Conservation (phyloP, 805 yeast species). For the Saturnispora gosingensis region DNA sequence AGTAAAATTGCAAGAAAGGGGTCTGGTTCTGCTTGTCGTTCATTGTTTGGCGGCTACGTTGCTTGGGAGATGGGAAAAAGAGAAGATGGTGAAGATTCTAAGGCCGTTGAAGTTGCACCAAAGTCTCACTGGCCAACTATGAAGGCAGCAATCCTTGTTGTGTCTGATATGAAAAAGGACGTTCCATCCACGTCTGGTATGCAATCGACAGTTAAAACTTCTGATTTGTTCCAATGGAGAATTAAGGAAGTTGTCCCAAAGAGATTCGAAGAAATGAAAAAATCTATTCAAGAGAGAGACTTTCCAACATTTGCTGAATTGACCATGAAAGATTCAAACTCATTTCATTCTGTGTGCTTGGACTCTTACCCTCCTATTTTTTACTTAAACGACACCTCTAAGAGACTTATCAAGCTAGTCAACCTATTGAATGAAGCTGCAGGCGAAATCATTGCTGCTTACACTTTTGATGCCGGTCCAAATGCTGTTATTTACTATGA, state of each 20-base stretch:
- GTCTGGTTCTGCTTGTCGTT: constrained; percentile 97
- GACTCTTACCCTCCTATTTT: constrained; percentile 95
- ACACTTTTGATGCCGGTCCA: constrained; percentile 99
- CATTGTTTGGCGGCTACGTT: constrained; percentile 93
- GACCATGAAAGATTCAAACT: constrained; percentile 90
- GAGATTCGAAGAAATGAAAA: constrained; percentile 75
- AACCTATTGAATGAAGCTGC: constrained; percentile 65
- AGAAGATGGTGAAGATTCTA: constrained; percentile 81
- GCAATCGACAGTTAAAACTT: constrained; percentile 89
- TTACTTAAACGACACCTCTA: constrained; percentile 85
- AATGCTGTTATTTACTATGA: constrained; percentile 93
- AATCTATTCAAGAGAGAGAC: constrained; percentile 63
- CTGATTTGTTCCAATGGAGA: constrained; percentile 77
- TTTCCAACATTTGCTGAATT: constrained; percentile 76
- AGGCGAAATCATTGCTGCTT: constrained; percentile 76
- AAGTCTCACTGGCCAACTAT: constrained; percentile 82
- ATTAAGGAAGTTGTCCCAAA: constrained; percentile 75
- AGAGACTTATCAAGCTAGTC: constrained; percentile 65
- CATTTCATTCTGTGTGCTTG: constrained; percentile 96
- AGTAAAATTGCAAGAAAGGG: constrained; percentile 96
- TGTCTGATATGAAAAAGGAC: constrained; percentile 87
- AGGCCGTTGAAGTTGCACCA: constrained; percentile 88
- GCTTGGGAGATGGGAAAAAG: constrained; percentile 96
- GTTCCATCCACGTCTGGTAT: constrained; percentile 92
- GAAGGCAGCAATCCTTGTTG: constrained; percentile 88